Conservation (phyloP, 495 filamentous ascomycete genomes). For the Penicillium egyptiacum region DNA sequence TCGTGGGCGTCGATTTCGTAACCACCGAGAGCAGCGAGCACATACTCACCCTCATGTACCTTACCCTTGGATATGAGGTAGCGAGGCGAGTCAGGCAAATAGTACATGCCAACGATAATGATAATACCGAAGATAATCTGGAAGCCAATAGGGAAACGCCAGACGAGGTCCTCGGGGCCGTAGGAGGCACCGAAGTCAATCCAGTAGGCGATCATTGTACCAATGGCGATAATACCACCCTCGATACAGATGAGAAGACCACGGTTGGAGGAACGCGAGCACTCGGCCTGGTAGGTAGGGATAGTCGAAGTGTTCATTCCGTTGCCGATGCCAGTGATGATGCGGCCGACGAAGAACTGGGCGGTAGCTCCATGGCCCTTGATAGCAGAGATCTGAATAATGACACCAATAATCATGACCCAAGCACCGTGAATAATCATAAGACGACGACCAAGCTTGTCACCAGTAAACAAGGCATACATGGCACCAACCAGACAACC, state of each 20-base stretch:
- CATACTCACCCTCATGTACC: conserved; percentile 64
- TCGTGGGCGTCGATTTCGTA: conserved; percentile 58
- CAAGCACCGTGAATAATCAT: conserved; percentile 60
- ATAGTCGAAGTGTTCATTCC: conserved; percentile 79
- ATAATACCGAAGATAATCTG: conserved; percentile 72
- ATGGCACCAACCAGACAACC: conserved; percentile 74
- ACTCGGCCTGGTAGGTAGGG: conserved; percentile 79
- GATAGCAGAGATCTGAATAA: conserved; percentile 68
- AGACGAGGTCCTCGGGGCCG: conserved; percentile 61
- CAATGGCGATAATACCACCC: conserved; percentile 76
- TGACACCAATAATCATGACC: conserved; percentile 79
- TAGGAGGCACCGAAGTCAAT: conserved; percentile 78
- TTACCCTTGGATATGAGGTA: conserved; percentile 70
- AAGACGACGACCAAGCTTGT: conserved; percentile 65
- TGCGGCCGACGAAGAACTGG: conserved; percentile 77
- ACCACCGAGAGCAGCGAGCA: conserved; percentile 67
- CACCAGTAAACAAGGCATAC: conserved; percentile 66
- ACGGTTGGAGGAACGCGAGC: conserved; percentile 71
- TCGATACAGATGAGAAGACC: conserved; percentile 84
- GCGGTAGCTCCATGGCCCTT: conserved; percentile 42
- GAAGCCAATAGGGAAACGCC: conserved; percentile 84
- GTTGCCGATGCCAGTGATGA: conserved; percentile 73
- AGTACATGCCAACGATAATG: conserved; percentile 62
- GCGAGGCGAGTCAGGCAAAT: conserved; percentile 74
- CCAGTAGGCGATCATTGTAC: conserved; percentile 77